These are phyloP conservation scores for Claviceps cyperi DNA, from an alignment of 2,329 filamentous ascomycete genomes.

Conservation along the genomic window DNA sequence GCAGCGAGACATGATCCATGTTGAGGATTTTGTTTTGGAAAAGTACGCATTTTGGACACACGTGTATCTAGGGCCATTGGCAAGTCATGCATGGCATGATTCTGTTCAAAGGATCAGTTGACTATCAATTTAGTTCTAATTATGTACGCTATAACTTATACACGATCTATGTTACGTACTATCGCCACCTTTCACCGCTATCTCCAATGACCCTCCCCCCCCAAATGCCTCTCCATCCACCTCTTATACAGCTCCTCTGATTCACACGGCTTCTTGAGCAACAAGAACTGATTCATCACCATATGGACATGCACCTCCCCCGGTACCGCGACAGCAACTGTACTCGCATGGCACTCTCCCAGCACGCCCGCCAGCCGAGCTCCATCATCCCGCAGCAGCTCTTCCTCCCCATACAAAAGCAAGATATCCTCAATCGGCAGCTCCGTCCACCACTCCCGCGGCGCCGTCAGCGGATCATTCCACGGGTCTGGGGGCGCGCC, in stretches of 20 bases:
- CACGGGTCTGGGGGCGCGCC: conserved; percentile 1
- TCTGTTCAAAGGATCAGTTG: no score
- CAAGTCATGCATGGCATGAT: no score
- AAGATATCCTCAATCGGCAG: conserved; percentile 2
- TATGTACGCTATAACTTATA: no score
- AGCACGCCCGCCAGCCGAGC: not conserved
- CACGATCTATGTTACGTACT: no score
- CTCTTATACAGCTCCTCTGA: conserved; percentile 1
- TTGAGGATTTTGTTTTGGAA: no score
- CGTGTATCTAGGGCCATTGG: no score
- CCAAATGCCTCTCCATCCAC: conserved; percentile 3
- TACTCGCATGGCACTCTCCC: not conserved
- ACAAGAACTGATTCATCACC: conserved; percentile 4
- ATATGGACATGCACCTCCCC: conserved; percentile 4
- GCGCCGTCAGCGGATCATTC: conserved; percentile 5
- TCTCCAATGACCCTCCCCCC: not conserved
- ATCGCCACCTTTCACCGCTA: no score
- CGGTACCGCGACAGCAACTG: not conserved
- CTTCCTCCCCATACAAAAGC: conserved; percentile 2
- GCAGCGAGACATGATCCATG: no score
- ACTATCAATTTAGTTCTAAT: no score
- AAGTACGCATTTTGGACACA: no score
- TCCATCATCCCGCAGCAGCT: conserved; percentile 2
- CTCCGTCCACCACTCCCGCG: conserved; percentile 3
- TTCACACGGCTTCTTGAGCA: not conserved